Percentiles rank a stretch among this genome's conserved stretches.
Conservation (phyloP, 768 basidiomycete species). For the Lactarius quietus region DNA sequence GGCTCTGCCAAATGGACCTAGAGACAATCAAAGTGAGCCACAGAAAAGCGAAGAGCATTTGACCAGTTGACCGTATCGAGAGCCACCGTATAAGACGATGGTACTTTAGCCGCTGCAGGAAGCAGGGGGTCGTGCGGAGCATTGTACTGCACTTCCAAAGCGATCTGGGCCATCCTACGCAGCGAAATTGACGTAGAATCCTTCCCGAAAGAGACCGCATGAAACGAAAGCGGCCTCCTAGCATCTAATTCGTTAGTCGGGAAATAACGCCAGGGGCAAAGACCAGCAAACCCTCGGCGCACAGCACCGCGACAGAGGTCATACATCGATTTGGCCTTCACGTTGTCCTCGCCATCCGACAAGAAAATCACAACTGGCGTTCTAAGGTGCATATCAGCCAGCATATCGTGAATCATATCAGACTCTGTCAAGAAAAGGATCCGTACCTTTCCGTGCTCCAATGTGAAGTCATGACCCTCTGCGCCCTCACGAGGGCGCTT, state of each 20-base stretch:
- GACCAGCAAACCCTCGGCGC: conserved; percentile 42
- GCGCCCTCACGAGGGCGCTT: conserved; percentile 38
- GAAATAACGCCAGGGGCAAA: neutral
- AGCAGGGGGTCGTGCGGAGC: conserved; percentile 40
- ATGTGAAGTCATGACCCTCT: conserved; percentile 39
- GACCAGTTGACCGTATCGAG: conserved; percentile 18
- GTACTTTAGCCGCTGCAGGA: neutral
- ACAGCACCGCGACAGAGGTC: conserved; percentile 43
- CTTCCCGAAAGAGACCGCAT: conserved; percentile 54
- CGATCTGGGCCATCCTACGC: conserved; percentile 52
- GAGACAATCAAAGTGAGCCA: neutral
- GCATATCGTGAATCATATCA: neutral
- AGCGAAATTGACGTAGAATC: conserved; percentile 33
- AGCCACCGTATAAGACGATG: conserved; percentile 44
- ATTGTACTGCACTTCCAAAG: conserved; percentile 43
- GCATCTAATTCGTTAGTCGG: neutral
- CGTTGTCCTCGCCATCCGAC: conserved; percentile 50
- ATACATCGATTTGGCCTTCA: conserved; percentile 39
- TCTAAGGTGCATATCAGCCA: conserved; percentile 27
- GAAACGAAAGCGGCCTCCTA: conserved; percentile 56
- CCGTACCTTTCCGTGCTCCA: conserved; percentile 52
- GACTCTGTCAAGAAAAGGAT: conserved; percentile 17
- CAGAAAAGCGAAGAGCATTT: too few species aligned
- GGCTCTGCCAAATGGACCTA: too few species aligned
- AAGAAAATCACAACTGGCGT: conserved; percentile 54